These are phyloP conservation scores for Aureobasidium vineae DNA, from an alignment of 2,329 filamentous ascomycete genomes.

Conservation along the genomic window DNA sequence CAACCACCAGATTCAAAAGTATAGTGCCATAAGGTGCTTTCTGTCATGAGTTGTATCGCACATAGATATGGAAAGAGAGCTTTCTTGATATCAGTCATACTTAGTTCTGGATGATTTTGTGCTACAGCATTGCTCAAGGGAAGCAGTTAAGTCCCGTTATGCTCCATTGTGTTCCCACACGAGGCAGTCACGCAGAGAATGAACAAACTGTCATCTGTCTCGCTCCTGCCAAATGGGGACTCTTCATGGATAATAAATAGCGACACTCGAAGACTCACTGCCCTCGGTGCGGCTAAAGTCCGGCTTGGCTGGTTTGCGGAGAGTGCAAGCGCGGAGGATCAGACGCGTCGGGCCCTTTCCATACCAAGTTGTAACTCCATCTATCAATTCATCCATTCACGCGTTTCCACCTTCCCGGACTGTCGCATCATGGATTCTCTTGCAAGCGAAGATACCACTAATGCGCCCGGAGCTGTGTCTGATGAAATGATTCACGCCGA, in stretches of 20 bases:
- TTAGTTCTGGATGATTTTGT: no score
- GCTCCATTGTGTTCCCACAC: no score
- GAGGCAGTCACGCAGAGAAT: no score
- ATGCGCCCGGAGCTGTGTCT: slow-evolving; percentile 38
- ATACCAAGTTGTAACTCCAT: slow-evolving; percentile 5
- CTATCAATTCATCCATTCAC: slow-evolving; percentile 5
- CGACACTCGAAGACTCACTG: neutral
- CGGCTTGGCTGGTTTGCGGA: slow-evolving; percentile 13
- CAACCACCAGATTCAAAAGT: neutral
- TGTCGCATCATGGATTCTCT: slow-evolving; percentile 28
- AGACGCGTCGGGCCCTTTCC: slow-evolving; percentile 13
- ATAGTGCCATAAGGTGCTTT: neutral
- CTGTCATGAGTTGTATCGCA: no score
- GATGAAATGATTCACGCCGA: slow-evolving; percentile 40
- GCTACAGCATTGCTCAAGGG: no score
- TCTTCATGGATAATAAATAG: neutral
- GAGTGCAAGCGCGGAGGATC: slow-evolving; percentile 2
- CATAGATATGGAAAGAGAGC: no score
- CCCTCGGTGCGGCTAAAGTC: neutral
- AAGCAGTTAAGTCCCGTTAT: no score
- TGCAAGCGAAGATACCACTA: slow-evolving; percentile 29
- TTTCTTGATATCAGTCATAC: no score
- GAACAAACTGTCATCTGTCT: neutral
- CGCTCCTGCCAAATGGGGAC: neutral
- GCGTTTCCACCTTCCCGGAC: neutral